Evolutionary conservation across 2,329 filamentous ascomycete genomes (phyloP), one percentile per base, ranked within the genome.

Genomic region (Colletotrichum navitas): DNA sequence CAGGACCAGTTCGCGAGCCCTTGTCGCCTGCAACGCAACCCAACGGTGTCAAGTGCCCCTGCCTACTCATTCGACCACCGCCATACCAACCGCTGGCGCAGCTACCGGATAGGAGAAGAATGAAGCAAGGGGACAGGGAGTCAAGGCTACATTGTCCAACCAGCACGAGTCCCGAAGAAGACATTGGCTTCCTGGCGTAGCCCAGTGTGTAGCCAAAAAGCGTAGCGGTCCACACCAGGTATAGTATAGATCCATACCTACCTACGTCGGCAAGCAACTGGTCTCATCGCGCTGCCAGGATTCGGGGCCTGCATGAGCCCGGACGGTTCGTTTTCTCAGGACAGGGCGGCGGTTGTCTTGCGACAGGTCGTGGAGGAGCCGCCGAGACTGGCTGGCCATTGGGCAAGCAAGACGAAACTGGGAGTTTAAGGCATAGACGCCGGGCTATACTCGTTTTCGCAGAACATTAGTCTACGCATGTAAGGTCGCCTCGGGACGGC

Each of bases 1-100:
- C 49, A 39, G 56, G 24, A 51, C 47, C 24, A 26, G 63, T 54
- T 66, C 55, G 52, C 29, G 32, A 66, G 45, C 55, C 55, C 63
- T 59, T 26, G 68, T 56, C 56, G 55, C 29, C 43, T 67, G 51
- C 41, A 56, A 71, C 58, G 51, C 41, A 56, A 71, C 58, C 56
- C n/a, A 39, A 52, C 32, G n/a, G 34, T 49, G 29, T 52, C 34
- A 24, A 63, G 51, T 29, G 12, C 47, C 63, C 41, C 34, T 45
- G 39, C 63, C 45, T 66, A 39, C 63, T 55, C 39, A 55, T 55
- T 65, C 36, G 34, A 39, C 45, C 51, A 49, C 65, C 41, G 58
- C 47, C 36, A 51, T 16, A 49, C 21, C 21, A 62, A 36, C 32
- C n/a, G 41, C 41, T 47, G 58, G 36, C 24, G 36, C 36, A 29